These are phyloP conservation scores for Drosera capensis DNA, from an alignment of 148 eudicot genomes.

Conservation along the genomic window DNA sequence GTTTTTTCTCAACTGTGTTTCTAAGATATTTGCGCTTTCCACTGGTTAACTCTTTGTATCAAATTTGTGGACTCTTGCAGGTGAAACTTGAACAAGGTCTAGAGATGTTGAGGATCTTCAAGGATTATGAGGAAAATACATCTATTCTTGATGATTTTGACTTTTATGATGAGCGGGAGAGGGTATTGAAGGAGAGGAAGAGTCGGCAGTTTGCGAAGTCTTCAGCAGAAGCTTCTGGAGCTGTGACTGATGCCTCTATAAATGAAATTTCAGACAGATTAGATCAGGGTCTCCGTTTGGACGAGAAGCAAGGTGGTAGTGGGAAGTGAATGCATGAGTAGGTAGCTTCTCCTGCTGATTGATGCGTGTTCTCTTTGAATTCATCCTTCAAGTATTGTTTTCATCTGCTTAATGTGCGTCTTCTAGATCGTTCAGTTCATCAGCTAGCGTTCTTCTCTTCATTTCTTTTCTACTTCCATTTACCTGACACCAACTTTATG, in stretches of 20 bases:
- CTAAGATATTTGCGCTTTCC: background rate
- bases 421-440: too few species aligned
- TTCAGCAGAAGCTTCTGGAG: constrained; percentile 17
- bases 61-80: constrained; percentile 20
- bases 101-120: constrained; percentile 81
- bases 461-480: too few species aligned
- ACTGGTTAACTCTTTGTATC: background rate
- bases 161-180: constrained; percentile 76
- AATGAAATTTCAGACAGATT: constrained; percentile 54
- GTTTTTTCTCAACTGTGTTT: constrained; percentile 2
- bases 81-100: constrained; percentile 81
- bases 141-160: constrained; percentile 76
- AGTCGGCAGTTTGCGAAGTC: constrained; percentile 44
- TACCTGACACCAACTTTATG: too few species aligned
- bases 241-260: constrained; percentile 29
- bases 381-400: background rate
- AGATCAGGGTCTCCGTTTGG: constrained; percentile 54
- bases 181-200: constrained; percentile 58
- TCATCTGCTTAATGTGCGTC: too few species aligned
- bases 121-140: constrained; percentile 56
- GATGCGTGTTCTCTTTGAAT: background rate
- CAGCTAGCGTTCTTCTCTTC: too few species aligned
- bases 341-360: background rate
- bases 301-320: constrained; percentile 32
- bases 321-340: constrained; percentile 12